Conservation (phyloP, 2,329 filamentous ascomycete species). For the Xylaria sp. region DNA sequence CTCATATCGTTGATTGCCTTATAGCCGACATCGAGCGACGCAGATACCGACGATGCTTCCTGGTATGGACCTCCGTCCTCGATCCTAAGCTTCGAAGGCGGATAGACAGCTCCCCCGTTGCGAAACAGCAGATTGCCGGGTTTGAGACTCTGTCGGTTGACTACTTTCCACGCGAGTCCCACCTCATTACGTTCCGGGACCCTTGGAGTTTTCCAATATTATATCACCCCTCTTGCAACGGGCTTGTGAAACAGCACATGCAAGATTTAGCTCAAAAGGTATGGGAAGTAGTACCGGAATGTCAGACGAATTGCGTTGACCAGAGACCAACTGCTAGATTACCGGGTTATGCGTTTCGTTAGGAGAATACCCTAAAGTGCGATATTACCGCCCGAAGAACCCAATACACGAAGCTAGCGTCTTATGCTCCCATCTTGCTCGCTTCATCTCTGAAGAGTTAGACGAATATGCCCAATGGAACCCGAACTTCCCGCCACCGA, state of each 20-base stretch:
- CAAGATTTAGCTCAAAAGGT: constrained; percentile 88
- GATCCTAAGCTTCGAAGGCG: constrained; percentile 72
- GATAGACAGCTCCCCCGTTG: constrained; percentile 72
- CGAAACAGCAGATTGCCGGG: constrained; percentile 76
- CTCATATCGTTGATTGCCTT: constrained; percentile 90
- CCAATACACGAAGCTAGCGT: constrained; percentile 86
- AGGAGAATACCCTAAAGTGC: constrained; percentile 92
- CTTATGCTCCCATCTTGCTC: constrained; percentile 83
- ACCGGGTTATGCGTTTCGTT: constrained; percentile 86
- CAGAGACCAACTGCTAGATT: constrained; percentile 58
- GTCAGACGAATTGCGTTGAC: constrained; percentile 22
- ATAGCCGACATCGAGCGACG: constrained; percentile 88
- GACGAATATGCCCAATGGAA: constrained; percentile 88
- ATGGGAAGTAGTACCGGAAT: not conserved
- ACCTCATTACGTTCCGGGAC: constrained; percentile 88
- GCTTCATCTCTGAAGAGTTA: constrained; percentile 89
- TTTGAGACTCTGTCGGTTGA: constrained; percentile 86
- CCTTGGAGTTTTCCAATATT: constrained; percentile 94
- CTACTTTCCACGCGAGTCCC: constrained; percentile 89
- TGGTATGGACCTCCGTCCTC: constrained; percentile 85
- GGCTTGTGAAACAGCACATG: constrained; percentile 81
- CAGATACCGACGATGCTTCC: constrained; percentile 77
- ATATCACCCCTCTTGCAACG: constrained; percentile 89
- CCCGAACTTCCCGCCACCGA: constrained; percentile 81
- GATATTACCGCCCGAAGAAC: constrained; percentile 81